phyloP scores from a whole-genome alignment of 2,329 filamentous ascomycete species.

The Fusarium tanahbumbuense region DNA sequence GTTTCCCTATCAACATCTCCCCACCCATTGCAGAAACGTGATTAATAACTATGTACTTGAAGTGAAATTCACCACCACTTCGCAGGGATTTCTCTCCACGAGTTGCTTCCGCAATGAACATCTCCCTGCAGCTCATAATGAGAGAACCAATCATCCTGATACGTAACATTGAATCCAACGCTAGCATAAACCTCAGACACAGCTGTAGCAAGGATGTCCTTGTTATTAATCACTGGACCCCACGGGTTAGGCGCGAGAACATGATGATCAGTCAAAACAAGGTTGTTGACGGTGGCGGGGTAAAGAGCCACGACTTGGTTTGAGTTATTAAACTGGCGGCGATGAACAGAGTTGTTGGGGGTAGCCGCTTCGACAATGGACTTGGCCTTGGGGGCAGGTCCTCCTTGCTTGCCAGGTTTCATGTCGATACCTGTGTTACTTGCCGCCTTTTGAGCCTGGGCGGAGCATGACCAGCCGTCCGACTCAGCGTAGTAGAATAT shows the following conservation, averaged over 20 bases:
- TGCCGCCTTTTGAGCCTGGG: neutral
- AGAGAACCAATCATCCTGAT: slow-evolving; percentile 46
- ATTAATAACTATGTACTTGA: neutral
- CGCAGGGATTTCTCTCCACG: slow-evolving; percentile 11
- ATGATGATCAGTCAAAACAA: slow-evolving; percentile 32
- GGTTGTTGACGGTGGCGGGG: slow-evolving; percentile 38
- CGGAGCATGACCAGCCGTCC: neutral
- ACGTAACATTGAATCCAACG: slow-evolving; percentile 40
- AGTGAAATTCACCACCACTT: neutral
- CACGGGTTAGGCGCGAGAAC: slow-evolving; percentile 42
- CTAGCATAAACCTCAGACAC: slow-evolving; percentile 36
- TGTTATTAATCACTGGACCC: slow-evolving; percentile 44
- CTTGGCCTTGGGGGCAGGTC: slow-evolving; percentile 11
- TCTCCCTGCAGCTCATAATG: slow-evolving; percentile 44
- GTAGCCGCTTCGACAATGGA: slow-evolving; percentile 31
- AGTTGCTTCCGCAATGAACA: slow-evolving; percentile 43
- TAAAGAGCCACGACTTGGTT: slow-evolving; percentile 12
- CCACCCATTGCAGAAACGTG: neutral
- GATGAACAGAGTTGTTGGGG: neutral
- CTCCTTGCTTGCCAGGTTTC: neutral
- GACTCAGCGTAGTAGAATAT: slow-evolving; percentile 22
- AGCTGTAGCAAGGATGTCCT: slow-evolving; percentile 43
- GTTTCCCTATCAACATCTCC: neutral
- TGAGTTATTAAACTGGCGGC: neutral
- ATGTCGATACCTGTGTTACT: neutral